Conservation (phyloP, 1,284 basidiomycete genomes). For the Boletellus deceptivus region DNA sequence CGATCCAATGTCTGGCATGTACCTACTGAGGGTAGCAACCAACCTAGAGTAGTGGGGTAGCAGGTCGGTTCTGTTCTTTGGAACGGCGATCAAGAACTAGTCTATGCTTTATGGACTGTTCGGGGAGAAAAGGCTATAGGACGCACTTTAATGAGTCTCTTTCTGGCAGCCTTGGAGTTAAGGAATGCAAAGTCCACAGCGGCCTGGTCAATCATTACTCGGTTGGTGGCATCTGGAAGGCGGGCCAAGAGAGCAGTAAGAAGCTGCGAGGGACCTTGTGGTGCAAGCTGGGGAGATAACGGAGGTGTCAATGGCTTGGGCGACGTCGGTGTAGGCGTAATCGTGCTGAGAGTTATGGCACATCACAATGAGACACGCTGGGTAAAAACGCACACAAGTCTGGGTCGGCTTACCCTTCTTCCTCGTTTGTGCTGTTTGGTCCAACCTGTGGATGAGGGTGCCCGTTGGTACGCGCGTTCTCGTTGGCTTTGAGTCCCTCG, state of each 20-base stretch:
- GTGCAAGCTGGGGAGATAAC: slow-evolving; percentile 63
- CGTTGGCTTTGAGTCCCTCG: slow-evolving; percentile 45
- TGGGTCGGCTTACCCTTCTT: slow-evolving; percentile 47
- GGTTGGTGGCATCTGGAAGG: slow-evolving; percentile 90
- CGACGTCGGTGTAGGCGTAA: slow-evolving; percentile 65
- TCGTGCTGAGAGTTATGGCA: slow-evolving; percentile 17
- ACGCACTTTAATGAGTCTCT: slow-evolving; percentile 79
- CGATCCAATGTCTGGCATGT: slow-evolving; percentile 90
- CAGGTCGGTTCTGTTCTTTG: slow-evolving; percentile 87
- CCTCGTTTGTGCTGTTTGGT: slow-evolving; percentile 33
- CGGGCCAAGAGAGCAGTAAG: slow-evolving; percentile 91
- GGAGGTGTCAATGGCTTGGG: slow-evolving; percentile 63
- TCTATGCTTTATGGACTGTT: slow-evolving; percentile 11
- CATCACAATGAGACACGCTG: slow-evolving; percentile 1
- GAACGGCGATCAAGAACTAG: slow-evolving; percentile 83
- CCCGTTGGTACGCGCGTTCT: slow-evolving; percentile 23
- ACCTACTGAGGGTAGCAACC: slow-evolving; percentile 83
- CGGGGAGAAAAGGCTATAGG: background rate
- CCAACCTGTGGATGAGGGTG: slow-evolving; percentile 9
- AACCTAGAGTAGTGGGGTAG: slow-evolving; percentile 93
- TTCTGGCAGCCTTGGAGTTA: slow-evolving; percentile 93
- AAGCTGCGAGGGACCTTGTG: slow-evolving; percentile 89
- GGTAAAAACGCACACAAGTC: slow-evolving; percentile 6
- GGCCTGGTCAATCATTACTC: slow-evolving; percentile 89
- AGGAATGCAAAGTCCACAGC: slow-evolving; percentile 96